Conservation (phyloP, 805 yeast genomes). For the Candida nemodendra region DNA sequence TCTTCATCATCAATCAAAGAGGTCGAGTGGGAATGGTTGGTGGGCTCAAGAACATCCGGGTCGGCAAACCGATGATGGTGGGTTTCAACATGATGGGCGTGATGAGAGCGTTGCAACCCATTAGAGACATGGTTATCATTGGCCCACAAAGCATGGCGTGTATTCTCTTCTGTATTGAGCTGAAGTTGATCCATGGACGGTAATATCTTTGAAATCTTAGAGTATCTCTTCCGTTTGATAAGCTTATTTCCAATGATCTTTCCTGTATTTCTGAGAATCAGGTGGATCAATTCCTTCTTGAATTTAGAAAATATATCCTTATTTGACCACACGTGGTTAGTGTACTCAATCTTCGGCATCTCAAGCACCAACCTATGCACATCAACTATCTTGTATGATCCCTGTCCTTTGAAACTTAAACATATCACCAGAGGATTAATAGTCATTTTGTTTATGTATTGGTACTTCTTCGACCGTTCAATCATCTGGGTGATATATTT, state of each 20-base stretch:
- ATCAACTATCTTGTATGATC: slow-evolving; percentile 65
- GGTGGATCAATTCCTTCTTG: slow-evolving; percentile 57
- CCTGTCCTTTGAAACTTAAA: slow-evolving; percentile 78
- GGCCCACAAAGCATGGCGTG: slow-evolving; percentile 1
- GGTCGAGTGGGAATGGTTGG: not conserved
- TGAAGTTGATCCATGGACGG: slow-evolving; percentile 8
- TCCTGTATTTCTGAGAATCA: slow-evolving; percentile 66
- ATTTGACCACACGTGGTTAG: slow-evolving; percentile 67
- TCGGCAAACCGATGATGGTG: slow-evolving; percentile 21
- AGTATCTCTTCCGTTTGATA: slow-evolving; percentile 19
- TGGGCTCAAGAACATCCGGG: slow-evolving; percentile 26
- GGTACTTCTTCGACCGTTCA: slow-evolving; percentile 41
- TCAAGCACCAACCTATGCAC: slow-evolving; percentile 68
- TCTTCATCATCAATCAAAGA: slow-evolving; percentile 1
- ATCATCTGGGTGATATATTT: slow-evolving; percentile 43
- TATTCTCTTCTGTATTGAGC: slow-evolving; percentile 10
- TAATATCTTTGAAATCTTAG: not conserved
- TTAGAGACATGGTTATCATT: not conserved
- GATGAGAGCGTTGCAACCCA: slow-evolving; percentile 7
- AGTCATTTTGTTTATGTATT: slow-evolving; percentile 36
- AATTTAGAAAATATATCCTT: slow-evolving; percentile 64
- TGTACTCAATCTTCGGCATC: slow-evolving; percentile 60
- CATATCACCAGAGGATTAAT: slow-evolving; percentile 38
- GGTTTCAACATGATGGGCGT: slow-evolving; percentile 12
- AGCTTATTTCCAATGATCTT: slow-evolving; percentile 77